Evolutionary conservation across 2,329 filamentous ascomycete species (phyloP).

Genomic region (Berkeleyomyces rouxiae): DNA sequence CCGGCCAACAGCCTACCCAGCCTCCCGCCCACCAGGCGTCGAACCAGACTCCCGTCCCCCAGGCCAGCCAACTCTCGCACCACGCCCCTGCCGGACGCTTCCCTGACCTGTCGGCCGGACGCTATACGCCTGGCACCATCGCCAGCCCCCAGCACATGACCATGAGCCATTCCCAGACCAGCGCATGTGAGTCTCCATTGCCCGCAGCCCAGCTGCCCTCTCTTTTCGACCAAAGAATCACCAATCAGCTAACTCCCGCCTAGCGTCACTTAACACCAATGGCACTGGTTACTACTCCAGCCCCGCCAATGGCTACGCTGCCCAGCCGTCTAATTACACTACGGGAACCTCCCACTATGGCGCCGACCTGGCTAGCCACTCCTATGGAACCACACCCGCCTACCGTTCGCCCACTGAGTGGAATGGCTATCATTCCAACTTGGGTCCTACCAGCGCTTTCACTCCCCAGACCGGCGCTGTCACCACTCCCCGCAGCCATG

Average conservation of each 20-base stretch:
- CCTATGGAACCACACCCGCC: not conserved
- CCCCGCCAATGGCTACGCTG: not conserved
- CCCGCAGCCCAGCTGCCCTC: not conserved
- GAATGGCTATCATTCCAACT: not conserved
- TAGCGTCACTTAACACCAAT: not conserved
- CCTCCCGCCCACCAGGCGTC: not conserved
- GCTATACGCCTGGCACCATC: not conserved
- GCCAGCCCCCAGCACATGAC: not conserved
- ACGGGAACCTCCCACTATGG: not conserved
- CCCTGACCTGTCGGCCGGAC: not conserved
- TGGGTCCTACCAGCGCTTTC: not conserved
- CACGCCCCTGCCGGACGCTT: not conserved
- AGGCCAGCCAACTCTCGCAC: not conserved
- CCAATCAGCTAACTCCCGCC: not conserved
- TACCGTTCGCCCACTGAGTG: not conserved
- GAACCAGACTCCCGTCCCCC: not conserved
- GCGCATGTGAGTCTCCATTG: not conserved
- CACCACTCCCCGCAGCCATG: not conserved
- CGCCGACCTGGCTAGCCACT: not conserved
- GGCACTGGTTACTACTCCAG: not conserved
- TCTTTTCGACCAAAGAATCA: not conserved
- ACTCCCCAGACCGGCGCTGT: not conserved
- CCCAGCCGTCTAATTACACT: not conserved
- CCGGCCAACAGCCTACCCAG: not conserved
- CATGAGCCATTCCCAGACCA: not conserved